Percentiles rank a stretch among this genome's conserved stretches.
phyloP scores from a whole-genome alignment of 2,329 filamentous ascomycete species.

The Calonectria multiphialidica region DNA sequence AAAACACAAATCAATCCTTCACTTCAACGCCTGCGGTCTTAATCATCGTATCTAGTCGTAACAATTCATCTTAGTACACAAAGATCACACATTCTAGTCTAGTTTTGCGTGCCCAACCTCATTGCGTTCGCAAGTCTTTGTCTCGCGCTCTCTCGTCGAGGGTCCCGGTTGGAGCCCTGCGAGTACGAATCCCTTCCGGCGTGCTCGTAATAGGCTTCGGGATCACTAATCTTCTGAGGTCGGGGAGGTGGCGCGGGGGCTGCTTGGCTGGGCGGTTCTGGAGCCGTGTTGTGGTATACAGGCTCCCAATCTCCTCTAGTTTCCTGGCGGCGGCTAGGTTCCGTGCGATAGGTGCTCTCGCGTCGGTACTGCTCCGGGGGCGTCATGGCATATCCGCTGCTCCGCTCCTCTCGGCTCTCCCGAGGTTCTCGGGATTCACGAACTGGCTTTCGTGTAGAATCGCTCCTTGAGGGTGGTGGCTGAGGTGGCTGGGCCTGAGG shows the following conservation, averaged over 20 bases:
- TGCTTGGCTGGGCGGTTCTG: conserved; percentile 36
- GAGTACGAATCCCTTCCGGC: conserved; percentile 36
- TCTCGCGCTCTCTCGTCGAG: conserved; percentile 47
- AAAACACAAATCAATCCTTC: neutral
- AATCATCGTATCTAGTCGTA: conserved; percentile 16
- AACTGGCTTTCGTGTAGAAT: conserved; percentile 35
- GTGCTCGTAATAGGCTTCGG: conserved; percentile 48
- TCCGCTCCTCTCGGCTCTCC: conserved; percentile 37
- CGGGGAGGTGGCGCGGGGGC: conserved; percentile 52
- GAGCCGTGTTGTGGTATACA: conserved; percentile 39
- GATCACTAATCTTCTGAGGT: conserved; percentile 52
- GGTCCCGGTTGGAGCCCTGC: conserved; percentile 39
- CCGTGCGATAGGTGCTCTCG: conserved; percentile 10
- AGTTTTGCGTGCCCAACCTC: conserved; percentile 64
- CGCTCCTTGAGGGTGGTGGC: conserved; percentile 31
- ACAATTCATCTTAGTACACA: conserved; percentile 20
- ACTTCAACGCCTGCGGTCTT: conserved; percentile 1
- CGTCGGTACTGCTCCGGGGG: conserved; percentile 19
- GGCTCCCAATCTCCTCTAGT: conserved; percentile 46
- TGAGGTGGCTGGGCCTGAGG: conserved; percentile 27
- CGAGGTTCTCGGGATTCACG: conserved; percentile 30
- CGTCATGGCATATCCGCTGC: conserved; percentile 32
- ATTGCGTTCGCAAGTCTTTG: conserved; percentile 50
- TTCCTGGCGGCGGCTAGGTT: conserved; percentile 8
- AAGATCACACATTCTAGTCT: conserved; percentile 24